phyloP scores from a whole-genome alignment of 805 yeast species.

The Wickerhamiella nectarea region DNA sequence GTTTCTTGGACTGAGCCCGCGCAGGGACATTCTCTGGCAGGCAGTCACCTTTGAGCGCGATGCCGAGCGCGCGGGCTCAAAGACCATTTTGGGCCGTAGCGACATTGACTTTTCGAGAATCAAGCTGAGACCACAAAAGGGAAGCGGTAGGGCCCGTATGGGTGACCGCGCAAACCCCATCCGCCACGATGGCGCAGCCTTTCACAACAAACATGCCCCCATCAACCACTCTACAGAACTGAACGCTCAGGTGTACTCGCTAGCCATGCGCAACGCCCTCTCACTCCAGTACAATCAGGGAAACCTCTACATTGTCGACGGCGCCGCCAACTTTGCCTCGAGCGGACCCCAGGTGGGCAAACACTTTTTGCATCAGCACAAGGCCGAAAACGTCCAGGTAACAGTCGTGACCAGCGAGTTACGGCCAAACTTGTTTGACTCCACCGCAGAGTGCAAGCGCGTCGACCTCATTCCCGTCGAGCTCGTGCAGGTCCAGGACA shows the following conservation, averaged over 20 bases:
- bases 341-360: slow-evolving; percentile 34
- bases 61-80: slow-evolving; percentile 74
- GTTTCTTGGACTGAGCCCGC: slow-evolving; percentile 59
- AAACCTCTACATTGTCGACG: slow-evolving; percentile 54
- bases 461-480: slow-evolving; percentile 61
- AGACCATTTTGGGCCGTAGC: slow-evolving; percentile 73
- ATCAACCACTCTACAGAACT: slow-evolving; percentile 73
- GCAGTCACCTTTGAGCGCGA: slow-evolving; percentile 91
- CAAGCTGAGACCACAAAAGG: slow-evolving; percentile 81
- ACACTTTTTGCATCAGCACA: slow-evolving; percentile 36
- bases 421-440: slow-evolving; percentile 45
- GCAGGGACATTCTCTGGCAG: slow-evolving; percentile 88
- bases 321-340: slow-evolving; percentile 27
- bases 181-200: slow-evolving; percentile 78
- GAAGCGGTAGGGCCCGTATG: slow-evolving; percentile 85
- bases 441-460: slow-evolving; percentile 40
- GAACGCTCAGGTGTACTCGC: slow-evolving; percentile 56
- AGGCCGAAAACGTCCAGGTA: slow-evolving; percentile 23
- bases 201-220: slow-evolving; percentile 81
- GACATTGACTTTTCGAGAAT: slow-evolving; percentile 74
- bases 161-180: slow-evolving; percentile 95
- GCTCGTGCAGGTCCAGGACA: slow-evolving; percentile 68
- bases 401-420: slow-evolving; percentile 54
- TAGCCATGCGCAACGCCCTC: slow-evolving; percentile 70
- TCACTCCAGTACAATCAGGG: slow-evolving; percentile 71